Percentiles rank a stretch among this genome's conserved stretches.
These are phyloP conservation scores for Phytophthora kernoviae DNA, from an alignment of 352 stramenopile species.

Conservation along the genomic window DNA sequence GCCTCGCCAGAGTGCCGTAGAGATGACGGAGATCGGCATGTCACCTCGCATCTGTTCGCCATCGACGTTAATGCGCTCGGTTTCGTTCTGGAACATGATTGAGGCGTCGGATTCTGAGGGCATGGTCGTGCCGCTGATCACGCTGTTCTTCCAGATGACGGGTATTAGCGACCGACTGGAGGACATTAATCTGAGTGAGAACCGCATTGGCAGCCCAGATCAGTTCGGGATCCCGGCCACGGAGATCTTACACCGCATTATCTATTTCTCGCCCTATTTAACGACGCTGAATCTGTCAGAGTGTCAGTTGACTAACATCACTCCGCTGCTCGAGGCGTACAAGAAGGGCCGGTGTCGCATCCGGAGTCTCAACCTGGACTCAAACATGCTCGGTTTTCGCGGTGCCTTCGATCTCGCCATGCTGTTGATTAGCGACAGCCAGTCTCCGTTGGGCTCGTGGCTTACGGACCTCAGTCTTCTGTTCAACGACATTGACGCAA, in stretches of 20 bases:
- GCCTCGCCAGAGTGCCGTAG: constrained; percentile 44
- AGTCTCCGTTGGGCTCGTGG: constrained; percentile 41
- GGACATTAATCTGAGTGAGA: constrained; percentile 61
- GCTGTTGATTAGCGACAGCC: constrained; percentile 57
- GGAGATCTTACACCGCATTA: constrained; percentile 57
- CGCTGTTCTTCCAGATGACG: constrained; percentile 62
- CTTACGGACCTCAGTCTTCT: constrained; percentile 51
- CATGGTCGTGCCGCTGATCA: constrained; percentile 57
- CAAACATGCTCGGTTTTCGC: constrained; percentile 59
- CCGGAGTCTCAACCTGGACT: constrained; percentile 52
- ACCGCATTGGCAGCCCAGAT: constrained; percentile 59
- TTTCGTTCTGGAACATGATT: constrained; percentile 64
- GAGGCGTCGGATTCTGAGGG: constrained; percentile 46
- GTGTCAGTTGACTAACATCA: constrained; percentile 59
- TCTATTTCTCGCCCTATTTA: constrained; percentile 65
- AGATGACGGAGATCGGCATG: constrained; percentile 59
- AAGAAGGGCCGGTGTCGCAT: constrained; percentile 53
- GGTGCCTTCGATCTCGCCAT: constrained; percentile 64
- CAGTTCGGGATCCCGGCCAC: constrained; percentile 53
- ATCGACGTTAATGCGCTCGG: constrained; percentile 41
- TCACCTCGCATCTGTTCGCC: constrained; percentile 57
- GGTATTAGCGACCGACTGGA: constrained; percentile 58
- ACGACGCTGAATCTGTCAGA: constrained; percentile 51
- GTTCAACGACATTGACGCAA: constrained; percentile 64
- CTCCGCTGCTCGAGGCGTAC: constrained; percentile 54